Evolutionary conservation across 108 stramenopile genomes (phyloP), one percentile per base, ranked within the genome.

Genomic region (Cyclostephanos invisitatus): DNA sequence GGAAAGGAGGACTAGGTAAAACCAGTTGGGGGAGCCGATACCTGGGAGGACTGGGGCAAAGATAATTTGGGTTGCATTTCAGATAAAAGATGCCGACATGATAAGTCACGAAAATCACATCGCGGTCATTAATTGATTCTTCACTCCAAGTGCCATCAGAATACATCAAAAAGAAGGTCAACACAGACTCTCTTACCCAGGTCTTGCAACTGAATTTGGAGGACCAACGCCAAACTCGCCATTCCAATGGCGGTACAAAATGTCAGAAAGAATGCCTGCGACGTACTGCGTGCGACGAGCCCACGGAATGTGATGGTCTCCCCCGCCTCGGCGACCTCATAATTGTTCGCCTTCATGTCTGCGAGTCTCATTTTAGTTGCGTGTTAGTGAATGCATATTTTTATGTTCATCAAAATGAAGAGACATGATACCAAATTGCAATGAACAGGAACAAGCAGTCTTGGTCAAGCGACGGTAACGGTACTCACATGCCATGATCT

Each of bases 331-430:
- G 87, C 87, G 6, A 97, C 94, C 62, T 96, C 94, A 71, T 96
- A 97, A 75, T 96, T 97, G 75, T 97, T 96, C 24, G 96, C 92
- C 72, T 93, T 94, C 89, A 97, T 93, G 80, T 97, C 87, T 88
- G 54, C 44, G 25, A 15, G 20, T 25, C 17, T 12, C 8, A 27
- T 65, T 54, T 18, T 35, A 4, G 57, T 38, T 20, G 36, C 21
- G 32, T 9, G 21, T 64, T n/a, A n/a, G n/a, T n/a, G n/a, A n/a
- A n/a, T n/a, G n/a, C n/a, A n/a, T n/a, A n/a, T n/a, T n/a, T n/a
- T n/a, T n/a, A n/a, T n/a, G n/a, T n/a, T n/a, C n/a, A n/a, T n/a
- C n/a, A n/a, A n/a, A n/a, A n/a, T n/a, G n/a, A n/a, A n/a, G n/a
- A n/a, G n/a, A n/a, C n/a, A n/a, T n/a, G n/a, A n/a, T n/a, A n/a